Conservation (phyloP, 1,284 basidiomycete genomes). For the Apiotrichum akiyoshidainum region DNA sequence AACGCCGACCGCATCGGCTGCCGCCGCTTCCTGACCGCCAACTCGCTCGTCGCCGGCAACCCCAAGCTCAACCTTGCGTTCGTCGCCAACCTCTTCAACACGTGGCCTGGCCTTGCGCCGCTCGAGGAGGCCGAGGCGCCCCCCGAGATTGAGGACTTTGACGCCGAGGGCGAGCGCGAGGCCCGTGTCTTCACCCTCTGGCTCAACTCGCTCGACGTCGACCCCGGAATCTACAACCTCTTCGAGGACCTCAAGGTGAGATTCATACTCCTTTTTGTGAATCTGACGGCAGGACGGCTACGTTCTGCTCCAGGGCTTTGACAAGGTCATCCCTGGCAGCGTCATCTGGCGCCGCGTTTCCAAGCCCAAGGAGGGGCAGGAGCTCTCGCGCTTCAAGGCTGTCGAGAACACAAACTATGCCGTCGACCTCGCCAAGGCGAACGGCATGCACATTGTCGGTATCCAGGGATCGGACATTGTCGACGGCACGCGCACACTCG, state of each 20-base stretch:
- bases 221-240: slow-evolving; percentile 92
- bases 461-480: slow-evolving; percentile 98
- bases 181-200: slow-evolving; percentile 96
- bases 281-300: slow-evolving; percentile 62
- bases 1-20: slow-evolving; percentile 92
- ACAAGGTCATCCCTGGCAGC: slow-evolving; percentile 86
- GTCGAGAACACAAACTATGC: slow-evolving; percentile 98
- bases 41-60: slow-evolving; percentile 88
- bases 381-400: slow-evolving; percentile 89
- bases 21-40: slow-evolving; percentile 89
- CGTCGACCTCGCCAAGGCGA: slow-evolving; percentile 87
- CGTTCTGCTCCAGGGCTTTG: slow-evolving; percentile 90
- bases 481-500: slow-evolving; percentile 84
- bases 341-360: slow-evolving; percentile 92
- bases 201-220: slow-evolving; percentile 95
- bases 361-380: slow-evolving; percentile 83
- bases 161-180: slow-evolving; percentile 96
- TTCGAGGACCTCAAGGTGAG: slow-evolving; percentile 85
- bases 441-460: slow-evolving; percentile 91
- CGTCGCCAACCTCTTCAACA: slow-evolving; percentile 98
- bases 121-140: slow-evolving; percentile 79
- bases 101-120: slow-evolving; percentile 86
- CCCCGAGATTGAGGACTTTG: slow-evolving; percentile 87
- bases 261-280: not conserved
- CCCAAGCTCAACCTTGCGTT: slow-evolving; percentile 98